Evolutionary conservation across 176 grass and related monocot genomes (phyloP).

Genomic region (Phragmites australis): DNA sequence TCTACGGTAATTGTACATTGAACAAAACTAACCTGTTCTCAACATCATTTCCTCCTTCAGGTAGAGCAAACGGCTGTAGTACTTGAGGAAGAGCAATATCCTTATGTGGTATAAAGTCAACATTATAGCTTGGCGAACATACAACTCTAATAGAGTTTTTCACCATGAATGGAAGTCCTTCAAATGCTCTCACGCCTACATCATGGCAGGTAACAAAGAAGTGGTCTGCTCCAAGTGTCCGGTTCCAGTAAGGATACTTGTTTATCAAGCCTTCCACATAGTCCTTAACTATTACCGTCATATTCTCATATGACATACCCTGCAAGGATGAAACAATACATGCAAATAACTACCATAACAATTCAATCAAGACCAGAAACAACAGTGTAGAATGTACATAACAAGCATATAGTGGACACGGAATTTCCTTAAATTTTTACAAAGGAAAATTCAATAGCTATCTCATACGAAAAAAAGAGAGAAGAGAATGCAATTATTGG

Average conservation of each 20-base stretch:
- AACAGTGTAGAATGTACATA: constrained; percentile 24
- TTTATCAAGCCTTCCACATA: constrained; percentile 81
- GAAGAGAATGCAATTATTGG: background rate
- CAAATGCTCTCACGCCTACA: constrained; percentile 93
- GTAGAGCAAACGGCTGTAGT: constrained; percentile 93
- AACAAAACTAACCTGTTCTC: constrained; percentile 66
- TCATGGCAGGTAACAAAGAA: constrained; percentile 97
- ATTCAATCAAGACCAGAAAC: constrained; percentile 41
- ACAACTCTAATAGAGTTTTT: constrained; percentile 96
- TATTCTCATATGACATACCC: constrained; percentile 94
- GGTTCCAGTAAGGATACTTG: constrained; percentile 98
- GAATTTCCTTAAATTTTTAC: background rate
- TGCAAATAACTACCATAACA: constrained; percentile 32
- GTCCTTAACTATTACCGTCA: constrained; percentile 82
- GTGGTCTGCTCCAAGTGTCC: constrained; percentile 83
- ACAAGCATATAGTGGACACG: background rate
- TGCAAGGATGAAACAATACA: constrained; percentile 43
- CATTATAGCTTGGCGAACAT: constrained; percentile 89
- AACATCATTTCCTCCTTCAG: constrained; percentile 86
- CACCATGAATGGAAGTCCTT: constrained; percentile 70
- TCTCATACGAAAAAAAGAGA: background rate
- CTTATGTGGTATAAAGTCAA: constrained; percentile 84
- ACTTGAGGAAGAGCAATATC: constrained; percentile 94
- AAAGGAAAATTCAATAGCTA: background rate
- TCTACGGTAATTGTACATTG: background rate